A percentile compares a stretch with the other conserved stretches of the same genome.
phyloP scores from a whole-genome alignment of 345 rosid species.

The Gossypioides kirkii region DNA sequence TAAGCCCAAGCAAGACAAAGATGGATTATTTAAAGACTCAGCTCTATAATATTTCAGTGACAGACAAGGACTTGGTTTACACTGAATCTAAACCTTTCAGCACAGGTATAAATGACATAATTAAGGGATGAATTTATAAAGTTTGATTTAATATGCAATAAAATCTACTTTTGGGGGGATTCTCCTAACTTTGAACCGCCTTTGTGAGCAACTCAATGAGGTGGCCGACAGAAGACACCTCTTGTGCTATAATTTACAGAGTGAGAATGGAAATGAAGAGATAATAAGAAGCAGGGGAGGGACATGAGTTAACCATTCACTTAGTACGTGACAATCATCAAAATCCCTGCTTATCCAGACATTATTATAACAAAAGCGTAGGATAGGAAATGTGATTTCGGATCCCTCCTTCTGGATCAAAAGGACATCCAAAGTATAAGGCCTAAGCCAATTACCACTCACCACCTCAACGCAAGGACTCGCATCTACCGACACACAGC shows the following conservation, averaged over 20 bases:
- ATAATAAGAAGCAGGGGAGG: not conserved
- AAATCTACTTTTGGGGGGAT: too few species aligned
- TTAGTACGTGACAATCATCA: slow-evolving; percentile 1
- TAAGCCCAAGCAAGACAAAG: too few species aligned
- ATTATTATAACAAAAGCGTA: not conserved
- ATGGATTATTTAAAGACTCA: too few species aligned
- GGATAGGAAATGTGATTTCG: not conserved
- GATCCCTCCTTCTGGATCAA: slow-evolving; percentile 1
- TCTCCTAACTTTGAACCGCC: too few species aligned
- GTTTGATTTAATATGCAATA: too few species aligned
- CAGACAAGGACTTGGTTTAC: too few species aligned
- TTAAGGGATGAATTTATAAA: too few species aligned
- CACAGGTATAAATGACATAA: too few species aligned
- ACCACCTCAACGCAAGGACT: not conserved
- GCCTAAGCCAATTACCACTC: not conserved
- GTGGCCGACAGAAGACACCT: not conserved
- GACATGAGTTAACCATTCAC: not conserved
- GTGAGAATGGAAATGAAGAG: not conserved
- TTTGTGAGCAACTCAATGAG: not conserved
- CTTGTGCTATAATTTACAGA: too few species aligned
- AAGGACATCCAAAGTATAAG: slow-evolving; percentile 1
- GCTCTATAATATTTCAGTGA: too few species aligned
- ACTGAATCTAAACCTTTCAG: too few species aligned
- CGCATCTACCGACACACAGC: not conserved
- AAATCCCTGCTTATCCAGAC: slow-evolving; percentile 19